Evolutionary conservation across 2,329 filamentous ascomycete genomes (phyloP).

Genomic region (Hymenoscyphus repandus): DNA sequence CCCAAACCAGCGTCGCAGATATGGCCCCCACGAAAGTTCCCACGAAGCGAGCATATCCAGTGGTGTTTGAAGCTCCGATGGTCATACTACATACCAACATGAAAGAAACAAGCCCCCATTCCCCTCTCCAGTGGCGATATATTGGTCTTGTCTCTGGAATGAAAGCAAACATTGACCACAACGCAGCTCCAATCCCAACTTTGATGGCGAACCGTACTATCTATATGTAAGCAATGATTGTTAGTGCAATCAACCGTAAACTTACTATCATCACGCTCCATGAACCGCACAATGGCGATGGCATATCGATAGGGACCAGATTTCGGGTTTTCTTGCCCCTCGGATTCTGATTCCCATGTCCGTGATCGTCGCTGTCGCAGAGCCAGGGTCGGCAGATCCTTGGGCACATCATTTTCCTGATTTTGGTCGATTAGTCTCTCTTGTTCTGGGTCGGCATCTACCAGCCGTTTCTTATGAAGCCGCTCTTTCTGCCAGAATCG

Average conservation of each 20-base stretch:
- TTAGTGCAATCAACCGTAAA: not conserved
- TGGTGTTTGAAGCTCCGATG: constrained; percentile 91
- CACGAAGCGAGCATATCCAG: constrained; percentile 77
- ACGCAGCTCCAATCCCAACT: constrained; percentile 80
- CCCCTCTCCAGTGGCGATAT: constrained; percentile 85
- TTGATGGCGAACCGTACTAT: constrained; percentile 75
- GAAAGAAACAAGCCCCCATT: constrained; percentile 95
- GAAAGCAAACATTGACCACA: constrained; percentile 89
- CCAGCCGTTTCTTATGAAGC: not conserved
- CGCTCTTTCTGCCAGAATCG: constrained; percentile 61
- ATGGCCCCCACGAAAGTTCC: constrained; percentile 79
- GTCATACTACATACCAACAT: constrained; percentile 99
- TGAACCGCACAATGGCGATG: constrained; percentile 49
- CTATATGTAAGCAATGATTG: constrained; percentile 22
- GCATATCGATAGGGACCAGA: constrained; percentile 35
- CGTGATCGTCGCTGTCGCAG: constrained; percentile 15
- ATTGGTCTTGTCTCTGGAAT: constrained; percentile 70
- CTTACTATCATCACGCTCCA: constrained; percentile 60
- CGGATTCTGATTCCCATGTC: constrained; percentile 6
- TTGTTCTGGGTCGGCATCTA: constrained; percentile 23
- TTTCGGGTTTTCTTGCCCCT: constrained; percentile 6
- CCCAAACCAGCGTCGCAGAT: constrained; percentile 74
- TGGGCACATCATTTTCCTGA: constrained; percentile 19
- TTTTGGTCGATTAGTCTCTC: constrained; percentile 26
- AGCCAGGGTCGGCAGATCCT: constrained; percentile 22